Evolutionary conservation across 306 rosid genomes (phyloP), one percentile per base, ranked within the genome.

Genomic region (Trichosanthes truncata): DNA sequence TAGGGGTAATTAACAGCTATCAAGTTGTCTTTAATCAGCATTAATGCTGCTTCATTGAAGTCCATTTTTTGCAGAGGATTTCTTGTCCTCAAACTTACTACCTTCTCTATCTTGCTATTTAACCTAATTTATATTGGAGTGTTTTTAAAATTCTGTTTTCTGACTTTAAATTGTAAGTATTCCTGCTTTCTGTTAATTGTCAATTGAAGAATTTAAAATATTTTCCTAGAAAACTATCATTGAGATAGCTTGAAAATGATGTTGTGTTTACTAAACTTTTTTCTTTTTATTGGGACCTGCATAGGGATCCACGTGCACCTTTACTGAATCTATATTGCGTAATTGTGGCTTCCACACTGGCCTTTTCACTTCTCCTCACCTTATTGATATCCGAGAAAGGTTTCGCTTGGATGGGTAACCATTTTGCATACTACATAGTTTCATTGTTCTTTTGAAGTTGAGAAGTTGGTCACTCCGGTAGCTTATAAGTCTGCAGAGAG

Each of bases 331-430:
- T 26, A 94, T 94, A 83, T 81, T 94, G 53, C 97, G 97, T 41
- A 84, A 90, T 82, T 91, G 91, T 84, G 97, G 98, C 77, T 90
- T 95, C 80, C 97, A 68, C 81, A 95, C 97, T 29, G 97, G 97
- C 25, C 91, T 95, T 81, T 95, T 95, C 83, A 92, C 96, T n/a
- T 95, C 97, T 77, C 98, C 97, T 88, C 98, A 95, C 88, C 91
- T 95, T 78, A 91, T 95, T 87, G 98, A 95, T 83, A 85, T 95
- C 52, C 86, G 93, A 79, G 98, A 95, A 88, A 92, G 97, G 67
- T 95, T 95, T 79, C 97, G 93, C 31, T 63, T 94, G 82, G 88
- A 92, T 79, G 98, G 98, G 98, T 94, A 82, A 92, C 97, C 86
- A 49, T 69, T 79, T 29, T 43, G 49, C 74, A 26, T 40, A 35